Base-by-base conservation (phyloP, 2,329 filamentous ascomycete species). In the Fusarium bactridioides region DNA sequence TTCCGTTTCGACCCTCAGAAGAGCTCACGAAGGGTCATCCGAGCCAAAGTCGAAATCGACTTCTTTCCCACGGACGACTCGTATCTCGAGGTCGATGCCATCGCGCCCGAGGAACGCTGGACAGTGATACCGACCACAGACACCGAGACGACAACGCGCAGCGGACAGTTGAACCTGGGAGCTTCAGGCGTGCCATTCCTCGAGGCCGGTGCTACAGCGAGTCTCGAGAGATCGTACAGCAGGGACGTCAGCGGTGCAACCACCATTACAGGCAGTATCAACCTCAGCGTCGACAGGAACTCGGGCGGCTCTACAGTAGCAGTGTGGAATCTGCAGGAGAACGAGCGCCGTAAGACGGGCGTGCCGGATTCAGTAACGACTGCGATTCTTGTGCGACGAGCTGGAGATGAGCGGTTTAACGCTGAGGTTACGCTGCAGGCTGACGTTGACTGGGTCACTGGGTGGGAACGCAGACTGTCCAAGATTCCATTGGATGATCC, bases 101-200 rank as follows among this genome's bases (percentile, higher is more conserved):
- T 58, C 25, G 66, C 63, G 10, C 63, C 57, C 5, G 66, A 69
- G 45, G 62, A 69, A 37, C 56, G 35, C 48, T 69, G 66, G 66
- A 54, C 40, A 6, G 56, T 66, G 8, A 25, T 69, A n/a, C 57
- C 62, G 4, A 69, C 66, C 1, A 54, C 35, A 7, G 66, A 69
- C 38, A 25, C 25, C 2, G 62, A 66, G 21, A 54, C 66, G 2
- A 66, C 44, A 5, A 66, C 56, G 7, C 21, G 23, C 13, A 35
- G 55, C 3, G 41, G 38, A 1, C 25, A 61, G 27, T 15, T 61
- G 8, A 58, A 58, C 16, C 25, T 66, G 1, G 65, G 45, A 19
- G 43, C 23, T 10, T 23, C 41, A 16, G 55, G 55, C 7, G 41
- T 47, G 3, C 43, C 55, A 11, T 29, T 58, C 27, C 18, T 58